Evolutionary conservation across 202 grass and related monocot species (phyloP).

Genomic region (Hordeum pubiflorum): DNA sequence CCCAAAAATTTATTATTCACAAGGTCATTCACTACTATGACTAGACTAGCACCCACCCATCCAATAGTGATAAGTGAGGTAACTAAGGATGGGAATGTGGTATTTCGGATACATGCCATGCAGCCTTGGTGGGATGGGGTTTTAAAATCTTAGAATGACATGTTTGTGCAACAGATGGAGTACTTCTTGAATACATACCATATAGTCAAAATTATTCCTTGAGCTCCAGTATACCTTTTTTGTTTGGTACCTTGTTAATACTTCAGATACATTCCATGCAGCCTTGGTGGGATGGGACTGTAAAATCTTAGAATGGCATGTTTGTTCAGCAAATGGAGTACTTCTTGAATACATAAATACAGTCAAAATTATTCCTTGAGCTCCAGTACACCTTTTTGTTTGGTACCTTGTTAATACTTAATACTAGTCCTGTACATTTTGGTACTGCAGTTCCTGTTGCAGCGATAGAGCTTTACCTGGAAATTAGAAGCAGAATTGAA

Average conservation of each 20-base stretch:
- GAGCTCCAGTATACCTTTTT: neutral
- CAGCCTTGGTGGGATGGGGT: neutral
- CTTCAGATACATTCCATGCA: neutral
- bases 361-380: neutral
- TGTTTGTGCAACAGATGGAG: neutral
- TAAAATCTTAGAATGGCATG: neutral
- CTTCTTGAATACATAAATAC: constrained; percentile 2
- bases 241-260: neutral
- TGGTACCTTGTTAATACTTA: constrained; percentile 8
- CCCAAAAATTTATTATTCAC: neutral
- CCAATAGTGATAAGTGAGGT: neutral
- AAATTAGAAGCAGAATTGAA: constrained; percentile 57
- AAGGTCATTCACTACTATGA: neutral
- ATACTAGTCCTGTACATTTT: constrained; percentile 18
- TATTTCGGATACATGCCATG: neutral
- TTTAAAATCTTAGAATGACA: neutral
- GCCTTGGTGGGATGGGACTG: neutral
- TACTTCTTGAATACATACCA: neutral
- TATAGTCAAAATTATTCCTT: neutral
- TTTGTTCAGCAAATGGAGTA: neutral
- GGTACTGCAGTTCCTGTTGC: constrained; percentile 50
- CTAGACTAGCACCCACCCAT: neutral
- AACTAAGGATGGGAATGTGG: neutral
- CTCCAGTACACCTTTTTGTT: neutral
- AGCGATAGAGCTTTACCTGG: constrained; percentile 61